Conservation (phyloP, 1,284 basidiomycete genomes). For the Puccinia horiana region DNA sequence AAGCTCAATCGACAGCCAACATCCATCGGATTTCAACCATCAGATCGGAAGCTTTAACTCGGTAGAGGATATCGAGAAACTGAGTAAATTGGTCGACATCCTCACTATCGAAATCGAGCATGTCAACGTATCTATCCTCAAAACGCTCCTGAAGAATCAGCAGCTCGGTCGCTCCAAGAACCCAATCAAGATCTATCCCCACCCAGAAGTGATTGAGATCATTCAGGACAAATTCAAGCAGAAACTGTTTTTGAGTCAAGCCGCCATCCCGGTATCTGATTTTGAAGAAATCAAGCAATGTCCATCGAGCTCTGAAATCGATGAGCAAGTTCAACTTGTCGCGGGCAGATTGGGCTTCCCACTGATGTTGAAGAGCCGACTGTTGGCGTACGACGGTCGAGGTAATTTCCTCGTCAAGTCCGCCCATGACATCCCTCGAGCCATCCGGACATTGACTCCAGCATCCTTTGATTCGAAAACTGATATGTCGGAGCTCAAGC, state of each 20-base stretch:
- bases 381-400: slow-evolving; percentile 91
- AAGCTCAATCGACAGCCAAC: slow-evolving; percentile 54
- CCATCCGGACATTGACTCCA: slow-evolving; percentile 64
- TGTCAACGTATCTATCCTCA: slow-evolving; percentile 78
- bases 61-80: slow-evolving; percentile 73
- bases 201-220: slow-evolving; percentile 76
- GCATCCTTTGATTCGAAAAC: slow-evolving; percentile 63
- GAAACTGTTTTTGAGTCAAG: slow-evolving; percentile 72
- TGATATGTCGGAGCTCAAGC: slow-evolving; percentile 61
- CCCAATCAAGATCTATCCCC: slow-evolving; percentile 74
- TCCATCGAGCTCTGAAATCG: slow-evolving; percentile 59
- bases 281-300: slow-evolving; percentile 65
- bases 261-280: slow-evolving; percentile 72
- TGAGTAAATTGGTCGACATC: slow-evolving; percentile 80
- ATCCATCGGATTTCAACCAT: slow-evolving; percentile 62
- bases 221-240: slow-evolving; percentile 96
- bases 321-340: slow-evolving; percentile 66
- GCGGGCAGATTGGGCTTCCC: slow-evolving; percentile 72
- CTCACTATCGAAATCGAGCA: slow-evolving; percentile 98
- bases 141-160: slow-evolving; percentile 65
- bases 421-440: slow-evolving; percentile 65
- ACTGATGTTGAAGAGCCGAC: slow-evolving; percentile 93
- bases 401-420: slow-evolving; percentile 81
- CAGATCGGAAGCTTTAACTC: slow-evolving; percentile 88
- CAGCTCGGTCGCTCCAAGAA: slow-evolving; percentile 53